Base-by-base conservation (phyloP, 1,284 basidiomycete genomes). In the Trichosporon faecale region DNA sequence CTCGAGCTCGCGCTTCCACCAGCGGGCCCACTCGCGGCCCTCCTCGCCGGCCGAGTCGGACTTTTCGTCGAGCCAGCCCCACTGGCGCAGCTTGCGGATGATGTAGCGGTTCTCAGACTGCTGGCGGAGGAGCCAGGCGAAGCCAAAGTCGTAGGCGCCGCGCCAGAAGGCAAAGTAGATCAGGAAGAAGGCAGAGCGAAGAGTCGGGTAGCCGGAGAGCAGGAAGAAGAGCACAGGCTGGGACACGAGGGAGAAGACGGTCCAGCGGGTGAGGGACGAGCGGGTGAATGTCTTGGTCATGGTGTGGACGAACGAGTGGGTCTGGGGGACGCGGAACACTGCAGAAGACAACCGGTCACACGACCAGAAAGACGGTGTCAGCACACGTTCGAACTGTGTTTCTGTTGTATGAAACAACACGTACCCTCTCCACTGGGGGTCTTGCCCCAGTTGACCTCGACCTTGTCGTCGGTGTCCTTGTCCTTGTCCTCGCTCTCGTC, bases 101-200 rank as follows among this genome's bases (percentile, higher is more conserved):
- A 99, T 93, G 91, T 93, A 98, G 77, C 89, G 91, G 83, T 89
- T 90, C 85, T 96, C 95, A 85, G 92, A 94, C 85, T 99, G 96
- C 79, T 92, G 91, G 23, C 94, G 94, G 68, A 99, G 87, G 8
- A 98, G 88, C 89, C 91, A 97, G 0, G 95, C 96, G 65, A 99
- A 88, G 0, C 96, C 96, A 63, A 88, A 91, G 81, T 99, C 94
- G 83, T 99, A 99, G 11, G 92, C 90, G 8, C 88, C 87, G 12
- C 96, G 87, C 95, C 95, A 99, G 82, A 98, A 94, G 14, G 90
- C 89, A 81, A 99, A 98, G 84, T 82, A 82, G 66, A 82, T 65
- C 23, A 83, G 72, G 75, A 85, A 84, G 71, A 84, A 77, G 27
- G 74, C 74, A 2, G 82, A 83, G 29, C 81, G 77, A 11, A 82